phyloP scores from a whole-genome alignment of 495 filamentous ascomycete species.

The Sphaerosporella brunnea region DNA sequence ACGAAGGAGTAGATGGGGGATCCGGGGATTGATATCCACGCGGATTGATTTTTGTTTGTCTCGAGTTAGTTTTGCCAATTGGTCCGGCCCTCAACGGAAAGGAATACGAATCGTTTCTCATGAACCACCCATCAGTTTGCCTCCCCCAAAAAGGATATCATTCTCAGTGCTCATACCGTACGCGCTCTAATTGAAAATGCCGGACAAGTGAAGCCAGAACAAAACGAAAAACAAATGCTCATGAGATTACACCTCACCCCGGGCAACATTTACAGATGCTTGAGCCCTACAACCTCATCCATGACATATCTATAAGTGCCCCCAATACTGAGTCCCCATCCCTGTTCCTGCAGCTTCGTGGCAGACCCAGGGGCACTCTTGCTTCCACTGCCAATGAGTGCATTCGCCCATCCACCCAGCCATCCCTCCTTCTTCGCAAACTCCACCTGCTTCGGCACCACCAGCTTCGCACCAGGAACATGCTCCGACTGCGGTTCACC shows the following conservation, averaged over 20 bases:
- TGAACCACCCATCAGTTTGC: no score
- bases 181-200: no score
- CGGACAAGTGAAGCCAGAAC: no score
- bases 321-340: slow-evolving; percentile 12
- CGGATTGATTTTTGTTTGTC: no score
- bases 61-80: no score
- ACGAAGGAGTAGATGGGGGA: slow-evolving; percentile 6
- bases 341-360: slow-evolving; percentile 6
- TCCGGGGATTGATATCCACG: no score
- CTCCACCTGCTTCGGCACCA: slow-evolving; percentile 22
- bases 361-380: slow-evolving; percentile 10
- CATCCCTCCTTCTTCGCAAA: slow-evolving; percentile 24
- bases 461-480: slow-evolving; percentile 20
- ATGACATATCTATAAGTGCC: slow-evolving; percentile 21
- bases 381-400: slow-evolving; percentile 17
- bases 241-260: no score
- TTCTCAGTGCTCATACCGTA: no score
- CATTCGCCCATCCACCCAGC: slow-evolving; percentile 22
- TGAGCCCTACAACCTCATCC: slow-evolving; percentile 23
- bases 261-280: slow-evolving; percentile 9
- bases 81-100: no score
- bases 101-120: no score
- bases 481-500: slow-evolving; percentile 16
- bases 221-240: no score
- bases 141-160: no score